Conservation (phyloP, 768 basidiomycete genomes). For the Coprinopsis marcescibilis region DNA sequence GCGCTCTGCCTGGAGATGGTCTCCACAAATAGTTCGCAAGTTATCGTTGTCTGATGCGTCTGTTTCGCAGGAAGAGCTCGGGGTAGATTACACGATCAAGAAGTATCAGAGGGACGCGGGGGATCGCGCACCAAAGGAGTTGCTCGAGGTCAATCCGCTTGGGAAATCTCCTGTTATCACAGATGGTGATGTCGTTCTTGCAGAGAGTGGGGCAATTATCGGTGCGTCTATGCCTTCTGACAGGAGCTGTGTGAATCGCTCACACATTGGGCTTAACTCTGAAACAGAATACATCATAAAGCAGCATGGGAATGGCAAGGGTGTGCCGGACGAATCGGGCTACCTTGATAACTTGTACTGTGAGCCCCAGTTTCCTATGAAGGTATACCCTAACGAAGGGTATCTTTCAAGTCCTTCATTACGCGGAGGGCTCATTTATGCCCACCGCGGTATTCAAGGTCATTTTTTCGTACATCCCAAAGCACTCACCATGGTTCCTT, state of each 20-base stretch:
- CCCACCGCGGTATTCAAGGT: background rate
- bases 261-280: background rate
- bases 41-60: background rate
- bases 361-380: constrained; percentile 10
- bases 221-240: constrained; percentile 19
- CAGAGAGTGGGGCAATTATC: constrained; percentile 36
- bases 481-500: background rate
- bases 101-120: constrained; percentile 28
- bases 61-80: constrained; percentile 43
- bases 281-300: constrained; percentile 36
- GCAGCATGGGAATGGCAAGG: constrained; percentile 31
- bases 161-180: constrained; percentile 44
- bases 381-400: background rate
- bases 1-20: background rate
- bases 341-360: constrained; percentile 33
- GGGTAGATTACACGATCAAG: constrained; percentile 38
- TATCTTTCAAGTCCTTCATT: constrained; percentile 3
- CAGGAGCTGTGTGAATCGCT: background rate
- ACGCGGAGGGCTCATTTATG: background rate
- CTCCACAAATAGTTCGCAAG: background rate
- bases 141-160: constrained; percentile 33
- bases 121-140: constrained; percentile 30
- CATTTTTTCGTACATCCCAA: background rate
- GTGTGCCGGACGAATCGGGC: constrained; percentile 20
- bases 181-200: constrained; percentile 33